Conservation (phyloP, 2,329 filamentous ascomycete genomes). For the Nemania diffusa region DNA sequence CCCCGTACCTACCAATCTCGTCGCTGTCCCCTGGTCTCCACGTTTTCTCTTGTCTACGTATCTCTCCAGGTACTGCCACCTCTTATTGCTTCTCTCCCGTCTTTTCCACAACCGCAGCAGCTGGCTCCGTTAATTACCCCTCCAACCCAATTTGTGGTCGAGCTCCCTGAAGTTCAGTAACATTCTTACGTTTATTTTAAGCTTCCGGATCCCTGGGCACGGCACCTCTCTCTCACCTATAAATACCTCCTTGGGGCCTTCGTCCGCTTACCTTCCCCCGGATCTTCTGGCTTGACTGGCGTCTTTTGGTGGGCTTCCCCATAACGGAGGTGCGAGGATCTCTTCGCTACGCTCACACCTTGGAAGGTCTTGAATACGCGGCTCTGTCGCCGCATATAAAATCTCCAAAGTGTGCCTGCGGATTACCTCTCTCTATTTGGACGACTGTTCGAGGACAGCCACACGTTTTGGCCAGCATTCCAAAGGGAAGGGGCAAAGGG, state of each 20-base stretch:
- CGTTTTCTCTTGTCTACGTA: slow-evolving; percentile 31
- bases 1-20: slow-evolving; percentile 27
- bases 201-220: slow-evolving; percentile 38
- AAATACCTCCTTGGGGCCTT: slow-evolving; percentile 33
- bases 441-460: not conserved
- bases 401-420: slow-evolving; percentile 8
- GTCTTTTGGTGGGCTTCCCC: slow-evolving; percentile 38
- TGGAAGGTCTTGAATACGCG: slow-evolving; percentile 15
- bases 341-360: slow-evolving; percentile 21
- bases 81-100: slow-evolving; percentile 25
- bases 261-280: slow-evolving; percentile 35
- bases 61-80: slow-evolving; percentile 25
- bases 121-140: slow-evolving; percentile 26
- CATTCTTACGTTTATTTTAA: slow-evolving; percentile 32
- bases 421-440: slow-evolving; percentile 17
- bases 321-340: slow-evolving; percentile 23
- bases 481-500: not conserved
- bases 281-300: slow-evolving; percentile 39
- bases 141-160: slow-evolving; percentile 17
- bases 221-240: slow-evolving; percentile 38
- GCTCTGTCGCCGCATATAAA: slow-evolving; percentile 16
- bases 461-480: not conserved
- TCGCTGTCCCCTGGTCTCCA: slow-evolving; percentile 33
- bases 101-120: slow-evolving; percentile 16
- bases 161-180: slow-evolving; percentile 13